A percentile compares a stretch with the other conserved stretches of the same genome.
phyloP scores from a whole-genome alignment of 306 rosid genomes.

The Malus orientalis region DNA sequence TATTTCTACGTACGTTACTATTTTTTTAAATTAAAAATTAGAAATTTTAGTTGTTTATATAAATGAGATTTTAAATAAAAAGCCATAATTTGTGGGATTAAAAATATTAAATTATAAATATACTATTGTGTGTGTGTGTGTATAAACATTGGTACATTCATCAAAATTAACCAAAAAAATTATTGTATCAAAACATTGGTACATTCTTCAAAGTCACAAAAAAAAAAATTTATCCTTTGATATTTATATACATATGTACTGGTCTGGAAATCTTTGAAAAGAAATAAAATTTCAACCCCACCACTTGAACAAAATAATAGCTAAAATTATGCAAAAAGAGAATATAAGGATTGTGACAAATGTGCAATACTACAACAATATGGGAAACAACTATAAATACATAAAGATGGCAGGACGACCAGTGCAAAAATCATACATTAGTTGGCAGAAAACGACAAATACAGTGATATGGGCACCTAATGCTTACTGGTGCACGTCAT shows the following conservation, averaged over 20 bases:
- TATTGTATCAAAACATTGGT: too few species aligned
- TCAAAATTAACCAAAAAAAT: too few species aligned
- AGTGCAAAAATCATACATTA: conserved; percentile 9
- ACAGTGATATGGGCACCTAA: conserved; percentile 34
- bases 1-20: too few species aligned
- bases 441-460: conserved; percentile 33
- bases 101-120: too few species aligned
- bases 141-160: too few species aligned
- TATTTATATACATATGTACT: neutral
- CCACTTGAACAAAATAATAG: neutral
- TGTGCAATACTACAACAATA: neutral
- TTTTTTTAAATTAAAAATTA: too few species aligned
- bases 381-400: conserved; percentile 14
- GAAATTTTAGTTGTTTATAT: too few species aligned
- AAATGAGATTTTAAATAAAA: too few species aligned
- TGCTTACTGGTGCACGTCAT: conserved; percentile 11
- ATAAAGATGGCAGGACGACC: conserved; percentile 7
- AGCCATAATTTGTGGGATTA: too few species aligned
- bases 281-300: neutral
- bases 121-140: too few species aligned
- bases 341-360: neutral
- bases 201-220: too few species aligned
- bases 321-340: neutral
- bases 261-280: neutral
- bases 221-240: neutral